A percentile compares a stretch with the other conserved stretches of the same genome.
Conservation (phyloP, 2,329 filamentous ascomycete genomes). For the Orbilia ellipsospora region DNA sequence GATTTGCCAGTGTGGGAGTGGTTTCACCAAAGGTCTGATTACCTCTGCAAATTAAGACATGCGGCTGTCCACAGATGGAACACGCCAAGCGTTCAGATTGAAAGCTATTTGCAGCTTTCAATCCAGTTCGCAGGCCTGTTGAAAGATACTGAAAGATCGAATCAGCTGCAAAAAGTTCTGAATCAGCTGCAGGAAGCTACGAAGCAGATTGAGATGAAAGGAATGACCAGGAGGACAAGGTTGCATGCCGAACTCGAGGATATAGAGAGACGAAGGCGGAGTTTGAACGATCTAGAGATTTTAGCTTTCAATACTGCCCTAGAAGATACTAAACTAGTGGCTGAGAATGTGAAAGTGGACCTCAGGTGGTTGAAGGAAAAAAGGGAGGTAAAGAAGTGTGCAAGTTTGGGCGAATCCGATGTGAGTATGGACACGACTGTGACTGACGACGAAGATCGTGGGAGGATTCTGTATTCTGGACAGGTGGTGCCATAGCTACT, state of each 20-base stretch:
- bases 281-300: not conserved
- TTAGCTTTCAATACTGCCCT: not conserved
- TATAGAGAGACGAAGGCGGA: not conserved
- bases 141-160: constrained; percentile 5
- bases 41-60: constrained; percentile 18
- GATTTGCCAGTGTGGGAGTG: constrained; percentile 17
- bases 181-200: not conserved
- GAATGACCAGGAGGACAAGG: not conserved
- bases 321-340: not conserved
- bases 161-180: not conserved
- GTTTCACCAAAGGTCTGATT: not conserved
- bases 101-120: not conserved
- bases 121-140: constrained; percentile 1
- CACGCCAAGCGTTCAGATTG: not conserved
- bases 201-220: not conserved
- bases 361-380: not conserved
- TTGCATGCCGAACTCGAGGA: constrained; percentile 10
- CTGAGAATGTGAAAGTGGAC: not conserved
- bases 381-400: not conserved
- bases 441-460: not conserved
- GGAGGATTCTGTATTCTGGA: not conserved
- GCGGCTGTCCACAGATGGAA: constrained; percentile 24
- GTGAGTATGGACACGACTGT: constrained; percentile 3
- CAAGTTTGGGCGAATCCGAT: not conserved
- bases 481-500: not conserved